Evolutionary conservation across 306 rosid species (phyloP), one percentile per base, ranked within the genome.

Genomic region (Abrus precatorius): DNA sequence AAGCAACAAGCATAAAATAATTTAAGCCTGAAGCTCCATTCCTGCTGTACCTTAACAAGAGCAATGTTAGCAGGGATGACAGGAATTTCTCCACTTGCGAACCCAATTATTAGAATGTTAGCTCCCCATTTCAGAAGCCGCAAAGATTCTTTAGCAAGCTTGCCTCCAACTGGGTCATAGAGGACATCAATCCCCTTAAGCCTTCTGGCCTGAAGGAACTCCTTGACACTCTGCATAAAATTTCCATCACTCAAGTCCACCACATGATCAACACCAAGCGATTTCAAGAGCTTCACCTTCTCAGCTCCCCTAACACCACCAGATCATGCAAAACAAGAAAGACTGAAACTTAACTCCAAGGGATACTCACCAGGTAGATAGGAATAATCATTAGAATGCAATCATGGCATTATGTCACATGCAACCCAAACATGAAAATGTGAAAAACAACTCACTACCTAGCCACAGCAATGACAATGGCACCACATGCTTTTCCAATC

Each of bases 91-190:
- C 99, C 98, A 68, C 98, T 91, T 29, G 99, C 98, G 70, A 95
- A 95, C 75, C 99, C 99, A 53, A 95, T 95, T 69, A 95, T 82
- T 73, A 95, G 92, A 83, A 95, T 95, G 68, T 89, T 55, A 13
- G 98, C 97, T 14, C 98, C 95, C 99, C 99, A 95, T 74, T 86
- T 95, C 77, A 95, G 87, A 77, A 91, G 90, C 86, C 80, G 88
- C 92, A 93, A 52, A 7, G 87, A 61, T 73, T 93, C 99, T 90
- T 90, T 91, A 0, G 89, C 80, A 72, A 90, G 87, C 89, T 93
- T 90, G 76, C 99, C 99, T 76, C 98, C 99, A 13, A 95, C 99
- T 0, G 99, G 98, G 69, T 95, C 99, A 83, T 93, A 95, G 83
- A 95, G 79, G 74, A 95, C 98, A 78, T 95, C 98, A 44, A 95